Base-by-base conservation (phyloP, 345 rosid genomes). In the Dipteronia sinensis region DNA sequence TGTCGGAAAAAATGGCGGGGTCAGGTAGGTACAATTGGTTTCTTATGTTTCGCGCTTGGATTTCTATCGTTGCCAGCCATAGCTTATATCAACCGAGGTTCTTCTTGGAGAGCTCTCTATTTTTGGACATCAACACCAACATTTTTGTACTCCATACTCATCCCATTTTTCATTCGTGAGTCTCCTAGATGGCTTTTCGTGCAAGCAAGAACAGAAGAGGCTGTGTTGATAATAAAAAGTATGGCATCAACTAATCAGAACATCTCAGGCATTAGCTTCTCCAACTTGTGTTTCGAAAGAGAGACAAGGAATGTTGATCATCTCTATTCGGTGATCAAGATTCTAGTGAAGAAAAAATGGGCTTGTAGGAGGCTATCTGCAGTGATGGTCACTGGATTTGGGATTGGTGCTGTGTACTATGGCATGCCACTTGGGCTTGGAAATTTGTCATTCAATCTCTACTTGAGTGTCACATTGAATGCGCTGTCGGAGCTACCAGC, bases 371-470 rank as follows among this genome's bases (percentile, higher is more conserved):
- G 93, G 62, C 63, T 90, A 20, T 59, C 77, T 0, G 78, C 80
- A 6, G 85, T 87, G 0, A 85, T 82, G 88, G 64, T 79, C 2
- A 69, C 81, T 3, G 94, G 89, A 27, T 83, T 88, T 56, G 95
- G 97, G 7, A 79, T 81, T 7, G 97, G 98, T 58, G 62, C 89
- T 80, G 90, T 90, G 2, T 90, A 90, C 23, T 92, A 89, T 46
- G 95, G 97, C 19, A 90, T 94, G 93, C 97, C 94, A 31, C 81
- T 94, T 40, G 87, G 89, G 15, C 86, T 85, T 5, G 87, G 85
- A 13, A 87, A 86, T 69, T 79, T 90, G 47, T 75, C 83, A 13
- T 85, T 89, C 81, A 85, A 87, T 71, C 87, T 89, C n/a, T 94
- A 90, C 75, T 49, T 88, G 47, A 86, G 97, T 65, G 90, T 89